Evolutionary conservation across 192 early-diverging fungal species (phyloP), one percentile per base, ranked within the genome.

Genomic region (Backusella morwellensis): DNA sequence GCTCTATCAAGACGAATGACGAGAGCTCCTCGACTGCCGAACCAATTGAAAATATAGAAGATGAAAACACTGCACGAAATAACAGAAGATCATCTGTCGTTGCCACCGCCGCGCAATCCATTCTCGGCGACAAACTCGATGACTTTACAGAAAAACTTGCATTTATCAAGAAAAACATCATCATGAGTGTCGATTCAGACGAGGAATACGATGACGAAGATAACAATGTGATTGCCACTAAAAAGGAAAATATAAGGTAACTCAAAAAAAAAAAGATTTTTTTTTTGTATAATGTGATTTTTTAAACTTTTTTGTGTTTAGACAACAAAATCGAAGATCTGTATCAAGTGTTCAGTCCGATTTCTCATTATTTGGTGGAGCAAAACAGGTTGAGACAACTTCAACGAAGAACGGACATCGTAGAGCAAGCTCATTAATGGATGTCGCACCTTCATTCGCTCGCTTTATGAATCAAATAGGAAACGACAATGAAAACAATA

Each of bases 71-170:
- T 12, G 42, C 19, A 34, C 23, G 17, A 11, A 34, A 68, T 12
- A 67, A 50, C 6, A 23, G 40, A 41, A 68, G 76, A 35, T 77
- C 77, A 11, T 77, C 80, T 9, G 66, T 77, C 0, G 75, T 80
- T 26, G 75, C 79, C 2, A 54, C 75, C 14, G 79, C 76, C 17
- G 80, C 80, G 17, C 80, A 82, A 6, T 72, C 80, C 6, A 67
- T 78, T 17, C 63, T 78, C 7, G 80, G 77, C 6, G 82, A 80
- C 36, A 79, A 79, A 59, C 66, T 83, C 2, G 81, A 83, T 35
- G 81, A 83, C 32, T 72, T 83, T 32, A 83, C 81, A 19, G 81
- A 80, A 35, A 83, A 83, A 26, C 52, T 83, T 15, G 75, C 82
- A 0, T 83, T 70, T 52, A 83, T 83, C 21, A 73, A 75, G 15